phyloP scores from a whole-genome alignment of 2,329 filamentous ascomycete species.

The Microcera coccophila region DNA sequence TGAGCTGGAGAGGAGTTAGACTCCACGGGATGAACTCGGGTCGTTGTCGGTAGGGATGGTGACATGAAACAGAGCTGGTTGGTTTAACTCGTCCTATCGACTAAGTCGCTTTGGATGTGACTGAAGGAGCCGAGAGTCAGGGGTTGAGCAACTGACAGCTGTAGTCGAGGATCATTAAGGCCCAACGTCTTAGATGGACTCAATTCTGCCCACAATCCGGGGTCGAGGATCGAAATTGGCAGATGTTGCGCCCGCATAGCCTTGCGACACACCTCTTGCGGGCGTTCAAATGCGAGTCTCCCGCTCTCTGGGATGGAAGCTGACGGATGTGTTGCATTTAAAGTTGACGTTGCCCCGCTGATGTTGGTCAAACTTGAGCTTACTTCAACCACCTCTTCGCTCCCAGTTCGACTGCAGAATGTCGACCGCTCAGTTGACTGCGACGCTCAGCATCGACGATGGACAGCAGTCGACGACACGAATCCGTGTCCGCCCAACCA shows the following conservation, averaged over 20 bases:
- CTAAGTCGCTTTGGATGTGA: neutral
- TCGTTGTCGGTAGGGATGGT: no score
- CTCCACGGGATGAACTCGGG: no score
- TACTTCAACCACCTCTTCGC: constrained; percentile 11
- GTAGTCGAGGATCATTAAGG: neutral
- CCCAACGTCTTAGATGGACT: constrained; percentile 5
- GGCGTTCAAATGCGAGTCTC: constrained; percentile 30
- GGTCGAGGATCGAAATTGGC: constrained; percentile 13
- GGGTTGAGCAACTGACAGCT: neutral
- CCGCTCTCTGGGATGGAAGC: constrained; percentile 18
- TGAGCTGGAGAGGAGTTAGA: no score
- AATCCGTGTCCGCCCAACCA: no score
- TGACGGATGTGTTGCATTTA: constrained; percentile 21
- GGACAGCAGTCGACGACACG: no score
- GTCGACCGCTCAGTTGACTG: no score
- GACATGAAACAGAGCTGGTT: no score
- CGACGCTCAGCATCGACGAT: no score
- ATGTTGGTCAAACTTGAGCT: constrained; percentile 6
- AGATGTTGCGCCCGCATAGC: constrained; percentile 29
- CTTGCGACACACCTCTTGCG: constrained; percentile 23
- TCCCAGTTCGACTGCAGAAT: no score
- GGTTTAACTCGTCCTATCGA: no score
- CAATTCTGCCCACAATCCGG: constrained; percentile 8
- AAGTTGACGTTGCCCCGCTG: constrained; percentile 20
- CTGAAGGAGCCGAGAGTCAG: neutral